phyloP scores from a whole-genome alignment of 495 filamentous ascomycete species.

The Penicillium ochrochloron region DNA sequence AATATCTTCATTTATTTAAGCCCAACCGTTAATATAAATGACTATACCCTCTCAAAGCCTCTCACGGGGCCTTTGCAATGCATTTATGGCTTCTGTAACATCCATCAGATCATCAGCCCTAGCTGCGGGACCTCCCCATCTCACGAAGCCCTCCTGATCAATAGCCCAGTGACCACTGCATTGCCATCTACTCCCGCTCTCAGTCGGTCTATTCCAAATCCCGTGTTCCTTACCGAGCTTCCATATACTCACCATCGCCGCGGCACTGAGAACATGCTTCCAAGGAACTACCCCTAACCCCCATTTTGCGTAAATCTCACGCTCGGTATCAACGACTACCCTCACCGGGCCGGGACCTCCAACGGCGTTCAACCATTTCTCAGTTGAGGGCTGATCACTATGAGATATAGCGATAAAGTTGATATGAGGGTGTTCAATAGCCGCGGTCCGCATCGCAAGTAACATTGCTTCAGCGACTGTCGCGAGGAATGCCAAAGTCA shows the following conservation, averaged over 20 bases:
- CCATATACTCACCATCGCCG: neutral
- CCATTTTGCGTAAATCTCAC: neutral
- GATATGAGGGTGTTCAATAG: neutral
- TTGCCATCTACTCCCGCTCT: conserved; percentile 7
- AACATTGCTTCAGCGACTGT: conserved; percentile 4
- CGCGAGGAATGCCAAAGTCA: neutral
- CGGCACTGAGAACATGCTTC: neutral
- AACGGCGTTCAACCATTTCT: neutral
- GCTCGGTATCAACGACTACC: neutral
- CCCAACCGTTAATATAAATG: neutral
- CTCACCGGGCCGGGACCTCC: neutral
- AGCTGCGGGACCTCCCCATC: neutral
- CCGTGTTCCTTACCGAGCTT: neutral
- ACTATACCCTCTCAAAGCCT: neutral
- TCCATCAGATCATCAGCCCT: neutral
- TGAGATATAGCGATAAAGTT: conserved; percentile 5
- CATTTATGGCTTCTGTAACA: neutral
- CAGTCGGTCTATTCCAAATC: conserved; percentile 3
- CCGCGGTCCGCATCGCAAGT: conserved; percentile 2
- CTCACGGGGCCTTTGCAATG: neutral
- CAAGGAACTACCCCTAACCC: neutral
- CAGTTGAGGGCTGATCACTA: neutral
- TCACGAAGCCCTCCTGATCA: neutral
- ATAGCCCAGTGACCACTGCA: neutral
- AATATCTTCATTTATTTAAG: neutral